These are phyloP conservation scores for Artemisia annua DNA, from an alignment of 129 eudicot genomes.

Conservation along the genomic window DNA sequence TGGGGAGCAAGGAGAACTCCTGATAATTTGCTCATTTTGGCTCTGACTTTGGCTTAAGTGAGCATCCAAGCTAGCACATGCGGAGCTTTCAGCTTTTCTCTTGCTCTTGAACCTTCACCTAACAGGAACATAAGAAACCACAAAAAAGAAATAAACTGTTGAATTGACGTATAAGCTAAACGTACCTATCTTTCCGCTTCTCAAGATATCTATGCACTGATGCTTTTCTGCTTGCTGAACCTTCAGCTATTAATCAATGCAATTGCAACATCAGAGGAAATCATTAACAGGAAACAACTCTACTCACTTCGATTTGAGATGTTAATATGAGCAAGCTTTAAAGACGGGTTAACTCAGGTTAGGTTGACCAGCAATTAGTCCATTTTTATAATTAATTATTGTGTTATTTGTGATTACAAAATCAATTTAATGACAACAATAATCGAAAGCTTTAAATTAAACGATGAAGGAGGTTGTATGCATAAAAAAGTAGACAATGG, in stretches of 20 bases:
- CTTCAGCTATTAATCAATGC: conserved; percentile 42
- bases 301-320: too few relatives aligned
- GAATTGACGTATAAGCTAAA: background rate
- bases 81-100: conserved; percentile 59
- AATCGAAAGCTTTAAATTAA: too few relatives aligned
- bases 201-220: conserved; percentile 73
- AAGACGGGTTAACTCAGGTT: background rate
- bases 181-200: conserved; percentile 68
- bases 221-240: conserved; percentile 64
- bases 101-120: conserved; percentile 89
- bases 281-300: background rate
- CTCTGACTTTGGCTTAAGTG: conserved; percentile 35
- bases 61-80: conserved; percentile 45
- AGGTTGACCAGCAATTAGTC: background rate
- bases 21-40: conserved; percentile 36
- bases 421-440: too few relatives aligned
- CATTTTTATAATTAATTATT: too few relatives aligned
- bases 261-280: background rate
- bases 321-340: too few relatives aligned
- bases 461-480: too few relatives aligned
- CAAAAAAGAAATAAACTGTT: conserved; percentile 14
- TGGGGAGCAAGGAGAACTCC: conserved; percentile 35
- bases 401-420: too few relatives aligned
- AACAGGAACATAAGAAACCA: conserved; percentile 54
- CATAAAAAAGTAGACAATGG: too few relatives aligned